Evolutionary conservation across 164 flowering plant genomes (phyloP).

Genomic region (Cinnamomum chago): DNA sequence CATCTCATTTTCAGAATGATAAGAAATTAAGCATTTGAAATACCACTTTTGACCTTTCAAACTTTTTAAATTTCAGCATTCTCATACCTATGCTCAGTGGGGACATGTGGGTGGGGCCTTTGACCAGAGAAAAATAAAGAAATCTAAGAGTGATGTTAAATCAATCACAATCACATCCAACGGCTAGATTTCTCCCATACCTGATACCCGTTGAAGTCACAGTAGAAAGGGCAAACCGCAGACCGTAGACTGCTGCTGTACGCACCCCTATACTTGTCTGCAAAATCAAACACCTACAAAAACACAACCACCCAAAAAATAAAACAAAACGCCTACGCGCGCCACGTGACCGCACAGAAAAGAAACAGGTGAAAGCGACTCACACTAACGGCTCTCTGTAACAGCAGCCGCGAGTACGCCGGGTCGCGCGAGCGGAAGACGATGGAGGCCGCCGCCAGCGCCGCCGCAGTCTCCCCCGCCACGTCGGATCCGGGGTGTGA

Average conservation of each 20-base stretch:
- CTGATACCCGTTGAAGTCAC: constrained; percentile 89
- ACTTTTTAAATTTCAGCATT: too few relatives aligned
- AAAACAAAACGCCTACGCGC: background rate
- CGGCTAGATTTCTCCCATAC: constrained; percentile 27
- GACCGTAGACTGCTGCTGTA: constrained; percentile 62
- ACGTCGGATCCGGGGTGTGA: constrained; percentile 86
- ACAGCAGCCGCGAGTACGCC: constrained; percentile 57
- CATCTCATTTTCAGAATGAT: too few relatives aligned
- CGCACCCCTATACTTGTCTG: constrained; percentile 84
- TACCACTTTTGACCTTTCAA: too few relatives aligned
- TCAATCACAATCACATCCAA: constrained; percentile 9
- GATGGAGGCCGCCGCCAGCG: constrained; percentile 86
- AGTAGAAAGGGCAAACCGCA: constrained; percentile 95
- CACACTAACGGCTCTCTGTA: constrained; percentile 64
- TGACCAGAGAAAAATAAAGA: background rate
- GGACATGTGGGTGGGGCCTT: background rate
- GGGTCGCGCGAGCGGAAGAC: constrained; percentile 69
- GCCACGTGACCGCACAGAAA: background rate
- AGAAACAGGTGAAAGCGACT: constrained; percentile 9
- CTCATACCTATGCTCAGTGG: too few relatives aligned
- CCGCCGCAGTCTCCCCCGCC: constrained; percentile 94
- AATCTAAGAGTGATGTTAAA: background rate
- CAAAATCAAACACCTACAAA: constrained; percentile 85
- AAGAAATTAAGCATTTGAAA: too few relatives aligned
- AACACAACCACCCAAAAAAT: background rate